A percentile compares a stretch with the other conserved stretches of the same genome.
phyloP scores from a whole-genome alignment of 2,329 filamentous ascomycete genomes.

The Biscogniauxia mediterranea region DNA sequence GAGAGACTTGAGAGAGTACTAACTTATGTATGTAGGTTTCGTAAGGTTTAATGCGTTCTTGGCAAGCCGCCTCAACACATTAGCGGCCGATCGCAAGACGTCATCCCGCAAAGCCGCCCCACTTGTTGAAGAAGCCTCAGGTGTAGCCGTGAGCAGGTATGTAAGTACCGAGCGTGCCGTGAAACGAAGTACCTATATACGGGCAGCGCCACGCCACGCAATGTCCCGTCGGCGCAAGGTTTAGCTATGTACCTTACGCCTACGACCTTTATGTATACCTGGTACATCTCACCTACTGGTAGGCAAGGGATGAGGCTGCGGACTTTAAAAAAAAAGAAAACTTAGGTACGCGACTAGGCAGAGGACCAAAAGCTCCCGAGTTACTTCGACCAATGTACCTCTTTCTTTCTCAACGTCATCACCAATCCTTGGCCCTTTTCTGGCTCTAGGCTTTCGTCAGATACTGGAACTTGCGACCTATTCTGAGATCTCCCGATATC shows the following conservation, averaged over 20 bases:
- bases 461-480: not conserved
- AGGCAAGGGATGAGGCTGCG: too few relatives aligned
- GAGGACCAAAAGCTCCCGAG: not conserved
- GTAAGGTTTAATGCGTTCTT: too few relatives aligned
- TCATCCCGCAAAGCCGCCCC: not conserved
- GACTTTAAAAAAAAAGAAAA: not conserved
- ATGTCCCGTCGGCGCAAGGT: too few relatives aligned
- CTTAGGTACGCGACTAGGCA: not conserved
- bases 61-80: not conserved
- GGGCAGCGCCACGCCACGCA: too few relatives aligned
- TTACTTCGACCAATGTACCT: not conserved
- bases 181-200: not conserved
- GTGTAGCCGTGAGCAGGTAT: too few relatives aligned
- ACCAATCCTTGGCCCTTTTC: not conserved
- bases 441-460: not conserved
- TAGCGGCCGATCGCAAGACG: not conserved
- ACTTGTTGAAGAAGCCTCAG: not conserved
- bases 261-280: too few relatives aligned
- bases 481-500: not conserved
- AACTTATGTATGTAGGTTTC: too few relatives aligned
- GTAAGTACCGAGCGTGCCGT: not conserved
- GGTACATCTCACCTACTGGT: too few relatives aligned
- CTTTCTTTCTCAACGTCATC: not conserved
- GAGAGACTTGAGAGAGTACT: too few relatives aligned
- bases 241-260: too few relatives aligned